A percentile compares a stretch with the other conserved stretches of the same genome.
Evolutionary conservation across 352 stramenopile species (phyloP).

Genomic region (Phytophthora pisi): DNA sequence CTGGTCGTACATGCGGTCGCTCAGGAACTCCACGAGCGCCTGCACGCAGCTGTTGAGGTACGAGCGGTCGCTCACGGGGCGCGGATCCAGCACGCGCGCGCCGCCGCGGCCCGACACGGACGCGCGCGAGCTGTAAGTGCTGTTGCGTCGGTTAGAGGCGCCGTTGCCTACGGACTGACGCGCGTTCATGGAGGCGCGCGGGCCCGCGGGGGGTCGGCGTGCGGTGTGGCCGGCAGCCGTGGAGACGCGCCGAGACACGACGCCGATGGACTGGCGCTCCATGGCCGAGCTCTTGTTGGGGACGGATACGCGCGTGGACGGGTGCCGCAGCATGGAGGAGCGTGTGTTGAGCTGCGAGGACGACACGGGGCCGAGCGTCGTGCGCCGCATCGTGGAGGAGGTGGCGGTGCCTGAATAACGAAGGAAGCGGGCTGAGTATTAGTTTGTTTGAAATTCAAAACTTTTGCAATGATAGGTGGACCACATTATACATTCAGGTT

Average conservation of each 20-base stretch:
- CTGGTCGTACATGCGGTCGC: conserved; percentile 91
- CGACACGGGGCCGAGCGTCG: conserved; percentile 82
- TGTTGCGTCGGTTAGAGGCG: conserved; percentile 52
- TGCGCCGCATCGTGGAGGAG: conserved; percentile 66
- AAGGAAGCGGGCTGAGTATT: background rate
- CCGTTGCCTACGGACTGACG: conserved; percentile 54
- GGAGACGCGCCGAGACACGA: conserved; percentile 59
- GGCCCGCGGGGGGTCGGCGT: conserved; percentile 23
- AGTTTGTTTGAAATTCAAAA: conserved; percentile 27
- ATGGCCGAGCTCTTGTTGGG: conserved; percentile 40
- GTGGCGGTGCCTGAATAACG: too few species aligned
- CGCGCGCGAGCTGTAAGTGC: conserved; percentile 63
- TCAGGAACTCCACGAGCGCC: conserved; percentile 94
- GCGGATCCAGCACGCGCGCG: conserved; percentile 71
- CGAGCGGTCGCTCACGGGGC: conserved; percentile 89
- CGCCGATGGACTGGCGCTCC: conserved; percentile 67
- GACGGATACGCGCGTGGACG: conserved; percentile 62
- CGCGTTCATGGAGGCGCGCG: conserved; percentile 50
- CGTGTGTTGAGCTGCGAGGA: conserved; percentile 86
- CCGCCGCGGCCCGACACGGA: conserved; percentile 52
- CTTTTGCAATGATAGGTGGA: background rate
- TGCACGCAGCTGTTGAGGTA: conserved; percentile 94
- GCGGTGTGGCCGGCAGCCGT: conserved; percentile 31
- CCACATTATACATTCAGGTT: background rate
- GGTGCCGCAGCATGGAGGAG: conserved; percentile 39